phyloP scores from a whole-genome alignment of 164 flowering plant species.

The Stephania yunnanensis region DNA sequence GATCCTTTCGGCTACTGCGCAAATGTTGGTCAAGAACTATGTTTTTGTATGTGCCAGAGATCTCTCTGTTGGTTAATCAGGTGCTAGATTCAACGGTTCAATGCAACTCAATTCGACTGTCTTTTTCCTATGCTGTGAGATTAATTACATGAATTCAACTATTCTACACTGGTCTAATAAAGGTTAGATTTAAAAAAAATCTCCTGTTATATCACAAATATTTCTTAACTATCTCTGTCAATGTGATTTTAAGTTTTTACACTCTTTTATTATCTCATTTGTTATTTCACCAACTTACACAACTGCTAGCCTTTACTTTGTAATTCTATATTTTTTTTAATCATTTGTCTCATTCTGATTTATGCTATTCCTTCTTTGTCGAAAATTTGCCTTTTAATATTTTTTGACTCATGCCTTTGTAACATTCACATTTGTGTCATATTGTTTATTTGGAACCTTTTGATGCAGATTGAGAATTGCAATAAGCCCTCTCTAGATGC shows the following conservation, averaged over 20 bases:
- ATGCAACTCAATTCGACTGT: neutral
- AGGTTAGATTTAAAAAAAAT: neutral
- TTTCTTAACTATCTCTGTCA: neutral
- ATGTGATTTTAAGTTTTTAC: neutral
- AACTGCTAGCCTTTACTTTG: neutral
- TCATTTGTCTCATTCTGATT: neutral
- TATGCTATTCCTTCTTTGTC: neutral
- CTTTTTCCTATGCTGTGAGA: neutral
- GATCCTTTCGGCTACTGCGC: neutral
- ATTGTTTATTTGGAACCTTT: conserved; percentile 6
- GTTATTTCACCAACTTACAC: neutral
- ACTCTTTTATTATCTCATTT: neutral
- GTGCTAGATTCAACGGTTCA: neutral
- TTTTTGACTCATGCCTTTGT: neutral
- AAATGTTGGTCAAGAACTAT: neutral
- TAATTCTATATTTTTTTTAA: neutral
- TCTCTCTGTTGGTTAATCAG: neutral
- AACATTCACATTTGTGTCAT: neutral
- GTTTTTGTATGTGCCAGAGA: neutral
- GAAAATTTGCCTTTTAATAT: neutral
- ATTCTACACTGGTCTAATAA: neutral
- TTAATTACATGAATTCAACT: neutral
- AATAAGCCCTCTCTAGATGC: conserved; percentile 71
- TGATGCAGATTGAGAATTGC: conserved; percentile 68
- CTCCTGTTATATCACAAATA: neutral